Conservation (phyloP, 805 yeast genomes). For the Metschnikowia peoriensis region DNA sequence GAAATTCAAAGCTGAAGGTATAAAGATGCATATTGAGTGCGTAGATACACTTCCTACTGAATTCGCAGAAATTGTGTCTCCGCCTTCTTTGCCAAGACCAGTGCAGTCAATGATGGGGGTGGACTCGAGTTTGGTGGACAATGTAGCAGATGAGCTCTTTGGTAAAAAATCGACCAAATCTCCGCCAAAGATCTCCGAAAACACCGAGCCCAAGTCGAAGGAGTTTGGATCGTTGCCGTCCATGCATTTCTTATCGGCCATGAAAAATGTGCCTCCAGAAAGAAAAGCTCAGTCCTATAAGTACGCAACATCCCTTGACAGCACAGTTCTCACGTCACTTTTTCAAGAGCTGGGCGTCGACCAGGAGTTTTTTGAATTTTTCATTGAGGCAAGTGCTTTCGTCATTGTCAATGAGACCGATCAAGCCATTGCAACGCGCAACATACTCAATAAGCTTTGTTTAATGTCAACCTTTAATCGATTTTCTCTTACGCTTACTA, state of each 20-base stretch:
- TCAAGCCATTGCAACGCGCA: conserved; percentile 1
- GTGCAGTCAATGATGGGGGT: background rate
- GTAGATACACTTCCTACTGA: conserved; percentile 45
- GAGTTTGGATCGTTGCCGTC: conserved; percentile 23
- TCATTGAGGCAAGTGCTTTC: conserved; percentile 39
- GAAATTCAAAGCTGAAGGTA: conserved; percentile 10
- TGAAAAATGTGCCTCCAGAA: conserved; percentile 27
- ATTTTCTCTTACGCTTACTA: conserved; percentile 33
- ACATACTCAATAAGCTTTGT: conserved; percentile 8
- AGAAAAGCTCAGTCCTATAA: conserved; percentile 31
- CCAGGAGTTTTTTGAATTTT: conserved; percentile 45
- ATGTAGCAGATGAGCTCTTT: conserved; percentile 12
- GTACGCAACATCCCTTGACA: conserved; percentile 33
- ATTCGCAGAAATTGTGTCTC: conserved; percentile 7
- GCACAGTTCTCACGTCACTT: conserved; percentile 24
- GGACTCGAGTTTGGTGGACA: conserved; percentile 2
- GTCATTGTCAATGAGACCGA: background rate
- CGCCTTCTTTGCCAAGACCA: background rate
- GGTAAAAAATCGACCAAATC: background rate
- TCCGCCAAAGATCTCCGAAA: background rate
- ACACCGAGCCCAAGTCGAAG: background rate
- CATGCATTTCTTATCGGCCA: conserved; percentile 24
- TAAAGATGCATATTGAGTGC: conserved; percentile 34
- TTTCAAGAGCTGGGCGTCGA: conserved; percentile 50
- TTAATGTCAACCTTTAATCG: conserved; percentile 20